Base-by-base conservation (phyloP, 495 filamentous ascomycete species). In the Parathielavia hyrcaniae region DNA sequence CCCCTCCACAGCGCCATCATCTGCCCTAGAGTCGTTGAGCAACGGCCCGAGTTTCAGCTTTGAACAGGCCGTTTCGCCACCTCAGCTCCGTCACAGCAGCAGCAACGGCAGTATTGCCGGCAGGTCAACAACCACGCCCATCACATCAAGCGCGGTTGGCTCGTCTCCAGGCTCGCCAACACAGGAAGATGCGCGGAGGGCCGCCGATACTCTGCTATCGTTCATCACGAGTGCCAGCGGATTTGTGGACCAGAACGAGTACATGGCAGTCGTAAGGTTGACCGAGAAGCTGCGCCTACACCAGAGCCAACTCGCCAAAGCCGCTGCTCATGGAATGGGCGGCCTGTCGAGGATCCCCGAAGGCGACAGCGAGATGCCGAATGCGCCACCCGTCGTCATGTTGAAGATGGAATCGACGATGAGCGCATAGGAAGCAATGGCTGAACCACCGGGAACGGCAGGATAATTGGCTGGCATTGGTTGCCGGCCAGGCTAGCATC, bases 281-380 rank as follows among this genome's bases (percentile, higher is more conserved):
- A 91, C 91, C 69, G 87, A 95, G 70, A 90, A 91, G 67, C 79
- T 97, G n/a, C 84, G 86, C 60, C 70, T 93, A 23, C 82, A 83
- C 19, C 79, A 81, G 47, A 70, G 60, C 44, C 82, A 85, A 61
- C 74, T 79, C 36, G 71, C 77, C 13, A 74, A 78, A 19, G 69
- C 88, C 16, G 64, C 66, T n/a, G 64, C 63, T 8, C 72, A 74
- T 17, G 73, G 73, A 10, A 81, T 87, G 23, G 86, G 87, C 3
- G 86, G 86, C 0, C 74, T 92, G 49, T 80, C 85, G 55, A 76
- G 82, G 20, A 88, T 91, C 64, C 78, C 80, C 16, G 83, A 85
- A 66, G 76, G 77, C 26, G 83, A 85, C 50, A 72, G 72, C 40
- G 79, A 82, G 66, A 75, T 74, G 82, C 45, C 63, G 8, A 69